Evolutionary conservation across 345 rosid species (phyloP), one percentile per base, ranked within the genome.

Genomic region (Salix koriyanagi): DNA sequence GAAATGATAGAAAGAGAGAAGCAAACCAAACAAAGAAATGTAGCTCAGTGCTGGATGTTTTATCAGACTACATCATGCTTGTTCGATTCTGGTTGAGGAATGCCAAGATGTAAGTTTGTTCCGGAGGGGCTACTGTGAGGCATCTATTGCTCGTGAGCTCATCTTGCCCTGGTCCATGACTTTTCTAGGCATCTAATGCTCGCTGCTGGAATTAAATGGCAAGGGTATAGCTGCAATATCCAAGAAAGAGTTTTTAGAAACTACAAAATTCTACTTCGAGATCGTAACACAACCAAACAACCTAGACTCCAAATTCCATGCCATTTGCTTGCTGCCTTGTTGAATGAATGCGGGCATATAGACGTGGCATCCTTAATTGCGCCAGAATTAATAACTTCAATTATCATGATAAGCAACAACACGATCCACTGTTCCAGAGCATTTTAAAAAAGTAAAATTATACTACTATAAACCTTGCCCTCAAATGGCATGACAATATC

Each of bases 201-300:
- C 68, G 85, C 84, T 86, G 92, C 85, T 95, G 99, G 83, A 93
- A 93, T 72, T 90, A 94, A 52, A 93, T 86, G 13, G 98, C 97
- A 12, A 91, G 88, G 30, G 81, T 70, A 80, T 90, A 90, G 87
- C 98, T 95, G 90, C 88, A 83, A 81, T 62, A 81, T 65, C 67
- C 67, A 79, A 71, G 23, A 25, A 67, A 82, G 52, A 13, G 9
- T 62, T 41, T 61, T 61, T 30, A 30, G 2, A 28, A 67, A 25
- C 44, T 37, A 74, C 60, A 50, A 39, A 64, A 54, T 50, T 15
- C 16, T 32, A 60, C 28, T 23, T 26, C n/a, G 66, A 42, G 19
- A 36, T 9, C n/a, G 30, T 23, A 66, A 50, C 67, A 71, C 21
- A 13, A 52, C n/a, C 36, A 28, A 65, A 19, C 36, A 64, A 56